phyloP scores from a whole-genome alignment of 2,329 filamentous ascomycete genomes.

The Mycosphaerelloides madeirae region DNA sequence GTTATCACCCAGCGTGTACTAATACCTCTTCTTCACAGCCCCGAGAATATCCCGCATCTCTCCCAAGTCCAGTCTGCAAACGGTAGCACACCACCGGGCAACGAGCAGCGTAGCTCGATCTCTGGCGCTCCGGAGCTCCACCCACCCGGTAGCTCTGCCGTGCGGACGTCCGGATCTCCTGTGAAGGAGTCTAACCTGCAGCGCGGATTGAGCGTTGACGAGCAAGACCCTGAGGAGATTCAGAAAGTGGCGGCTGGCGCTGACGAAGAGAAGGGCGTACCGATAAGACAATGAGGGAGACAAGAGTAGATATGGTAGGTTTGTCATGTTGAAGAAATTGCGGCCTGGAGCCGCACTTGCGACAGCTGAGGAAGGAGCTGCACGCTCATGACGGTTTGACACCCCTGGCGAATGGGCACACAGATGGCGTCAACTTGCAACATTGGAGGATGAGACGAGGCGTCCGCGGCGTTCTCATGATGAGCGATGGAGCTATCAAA shows the following conservation, averaged over 20 bases:
- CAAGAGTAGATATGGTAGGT: too few relatives aligned
- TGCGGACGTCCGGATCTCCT: conserved; percentile 63
- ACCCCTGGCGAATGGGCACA: too few relatives aligned
- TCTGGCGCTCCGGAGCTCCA: conserved; percentile 26
- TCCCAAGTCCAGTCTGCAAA: conserved; percentile 23
- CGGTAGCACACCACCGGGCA: conserved; percentile 13
- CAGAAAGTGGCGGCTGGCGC: neutral
- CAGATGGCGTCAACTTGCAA: too few relatives aligned
- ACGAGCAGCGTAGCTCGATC: conserved; percentile 18
- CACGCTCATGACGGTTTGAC: too few relatives aligned
- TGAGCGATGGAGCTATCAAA: too few relatives aligned
- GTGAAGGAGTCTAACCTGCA: conserved; percentile 87
- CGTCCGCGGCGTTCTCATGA: too few relatives aligned
- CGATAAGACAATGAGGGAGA: conserved; percentile 8
- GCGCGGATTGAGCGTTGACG: conserved; percentile 69
- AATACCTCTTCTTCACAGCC: conserved; percentile 18
- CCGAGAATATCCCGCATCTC: conserved; percentile 37
- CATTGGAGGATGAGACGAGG: too few relatives aligned
- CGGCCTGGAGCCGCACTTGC: too few relatives aligned
- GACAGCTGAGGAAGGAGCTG: too few relatives aligned
- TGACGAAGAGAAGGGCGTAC: conserved; percentile 4
- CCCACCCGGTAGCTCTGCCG: conserved; percentile 43
- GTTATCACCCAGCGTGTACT: conserved; percentile 2
- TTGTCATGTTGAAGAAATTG: too few relatives aligned
- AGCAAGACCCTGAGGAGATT: conserved; percentile 39